phyloP scores from a whole-genome alignment of 306 rosid genomes.

The Rosa chinensis region DNA sequence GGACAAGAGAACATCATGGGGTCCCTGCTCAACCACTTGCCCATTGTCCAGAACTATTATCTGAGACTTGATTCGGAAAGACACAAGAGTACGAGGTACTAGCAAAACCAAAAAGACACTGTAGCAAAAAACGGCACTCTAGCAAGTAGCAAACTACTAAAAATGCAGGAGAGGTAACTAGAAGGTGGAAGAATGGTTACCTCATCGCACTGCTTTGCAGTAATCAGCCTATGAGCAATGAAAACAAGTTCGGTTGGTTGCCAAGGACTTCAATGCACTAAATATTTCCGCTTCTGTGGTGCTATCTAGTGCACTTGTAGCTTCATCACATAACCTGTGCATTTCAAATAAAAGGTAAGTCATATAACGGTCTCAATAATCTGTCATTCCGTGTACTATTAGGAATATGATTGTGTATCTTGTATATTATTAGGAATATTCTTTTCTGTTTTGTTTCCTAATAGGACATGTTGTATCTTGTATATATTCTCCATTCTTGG shows the following conservation, averaged over 20 bases:
- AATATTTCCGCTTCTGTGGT: slow-evolving; percentile 95
- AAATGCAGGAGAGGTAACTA: not conserved
- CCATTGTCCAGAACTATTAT: slow-evolving; percentile 92
- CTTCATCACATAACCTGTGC: slow-evolving; percentile 91
- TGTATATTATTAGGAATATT: too few relatives aligned
- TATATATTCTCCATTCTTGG: too few relatives aligned
- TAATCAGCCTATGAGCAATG: slow-evolving; percentile 96
- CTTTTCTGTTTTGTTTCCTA: too few relatives aligned
- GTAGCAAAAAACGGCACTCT: not conserved
- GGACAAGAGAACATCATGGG: slow-evolving; percentile 78
- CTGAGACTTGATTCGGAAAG: slow-evolving; percentile 40
- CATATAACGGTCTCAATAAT: not conserved
- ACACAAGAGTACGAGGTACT: slow-evolving; percentile 10
- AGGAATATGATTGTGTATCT: too few relatives aligned
- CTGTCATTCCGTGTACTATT: too few relatives aligned
- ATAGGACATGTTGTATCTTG: too few relatives aligned
- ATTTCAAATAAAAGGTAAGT: slow-evolving; percentile 10
- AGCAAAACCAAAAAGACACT: not conserved
- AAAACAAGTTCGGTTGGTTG: slow-evolving; percentile 83
- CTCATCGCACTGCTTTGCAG: slow-evolving; percentile 99
- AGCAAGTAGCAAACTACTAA: not conserved
- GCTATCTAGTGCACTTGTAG: slow-evolving; percentile 99
- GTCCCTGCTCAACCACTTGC: slow-evolving; percentile 88
- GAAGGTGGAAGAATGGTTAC: slow-evolving; percentile 30
- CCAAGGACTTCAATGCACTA: slow-evolving; percentile 71